Base-by-base conservation (phyloP, 495 filamentous ascomycete genomes). In the Cercophora sp. region DNA sequence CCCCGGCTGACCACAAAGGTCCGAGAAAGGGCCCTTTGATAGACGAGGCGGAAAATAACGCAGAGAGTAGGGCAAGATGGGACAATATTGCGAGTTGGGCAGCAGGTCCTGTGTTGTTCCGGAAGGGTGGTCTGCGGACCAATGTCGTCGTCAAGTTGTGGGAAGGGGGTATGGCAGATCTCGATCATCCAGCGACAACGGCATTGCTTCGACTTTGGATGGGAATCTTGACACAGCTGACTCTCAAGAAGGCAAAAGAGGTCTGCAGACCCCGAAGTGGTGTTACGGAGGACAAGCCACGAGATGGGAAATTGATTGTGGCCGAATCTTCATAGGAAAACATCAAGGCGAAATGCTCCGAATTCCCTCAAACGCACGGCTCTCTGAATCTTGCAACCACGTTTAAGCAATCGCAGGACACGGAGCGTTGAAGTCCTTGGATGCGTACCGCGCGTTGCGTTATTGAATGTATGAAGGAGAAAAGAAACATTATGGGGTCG, bases 291-390 rank as follows among this genome's bases (percentile, higher is more conserved):
- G 29, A 32, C 6, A 32, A 27, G 23, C n/a, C n/a, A n/a, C n/a
- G 34, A 35, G 29, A 19, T 32, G 24, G 32, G 9, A 35, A 42
- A 55, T 58, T 56, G 56, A 57, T 60, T 68, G 65, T 68, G 32
- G 58, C 65, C 63, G 59, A 42, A 52, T 35, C 51, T 57, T 57
- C 65, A 70, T 70, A 31, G 65, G 65, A 66, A 67, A 57, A 47
- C 61, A 40, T 68, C 64, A 68, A 18, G n/a, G 61, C 58, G 24
- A 49, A 23, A 11, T 39, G 59, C 65, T 68, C 59, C 35, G 64
- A 49, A 63, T 53, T 65, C 67, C 67, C 67, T 70, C 67, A 70
- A 70, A 70, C 67, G 43, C 42, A 58, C 62, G 67, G 65, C 58
- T 54, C 18, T 32, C 22, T 57, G 25, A 19, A 55, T 70, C 63